These are phyloP conservation scores for Areca catechu DNA, from an alignment of 176 grass and related monocot species.

Conservation along the genomic window DNA sequence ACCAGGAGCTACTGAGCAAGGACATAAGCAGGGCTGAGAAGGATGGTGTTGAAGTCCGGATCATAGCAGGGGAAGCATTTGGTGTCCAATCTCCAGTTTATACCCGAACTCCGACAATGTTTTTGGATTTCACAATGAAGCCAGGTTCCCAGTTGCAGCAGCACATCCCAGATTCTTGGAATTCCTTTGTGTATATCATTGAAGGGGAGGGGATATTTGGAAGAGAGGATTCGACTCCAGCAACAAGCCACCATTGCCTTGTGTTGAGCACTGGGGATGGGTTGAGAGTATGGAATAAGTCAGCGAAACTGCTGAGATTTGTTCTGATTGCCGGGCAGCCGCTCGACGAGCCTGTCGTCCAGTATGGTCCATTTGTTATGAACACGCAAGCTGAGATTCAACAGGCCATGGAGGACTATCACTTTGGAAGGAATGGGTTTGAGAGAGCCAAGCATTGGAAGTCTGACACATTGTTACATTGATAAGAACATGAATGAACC, in stretches of 20 bases:
- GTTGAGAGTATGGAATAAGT: slow-evolving; percentile 55
- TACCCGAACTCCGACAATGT: slow-evolving; percentile 68
- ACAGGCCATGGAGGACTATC: slow-evolving; percentile 69
- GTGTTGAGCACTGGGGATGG: slow-evolving; percentile 59
- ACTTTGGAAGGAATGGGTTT: slow-evolving; percentile 52
- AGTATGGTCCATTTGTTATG: slow-evolving; percentile 80
- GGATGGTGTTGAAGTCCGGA: slow-evolving; percentile 53
- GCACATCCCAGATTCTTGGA: slow-evolving; percentile 52
- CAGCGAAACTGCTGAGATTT: slow-evolving; percentile 36
- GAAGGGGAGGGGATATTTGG: slow-evolving; percentile 75
- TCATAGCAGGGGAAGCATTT: slow-evolving; percentile 81
- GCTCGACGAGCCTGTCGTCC: slow-evolving; percentile 47
- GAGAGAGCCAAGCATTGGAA: slow-evolving; percentile 34
- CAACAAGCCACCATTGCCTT: slow-evolving; percentile 43
- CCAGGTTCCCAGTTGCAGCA: slow-evolving; percentile 49
- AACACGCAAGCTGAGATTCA: slow-evolving; percentile 60
- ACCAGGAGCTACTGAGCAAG: slow-evolving; percentile 78
- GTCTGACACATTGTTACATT: too few relatives aligned
- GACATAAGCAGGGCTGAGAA: slow-evolving; percentile 52
- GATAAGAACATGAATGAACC: too few relatives aligned
- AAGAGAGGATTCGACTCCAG: neutral
- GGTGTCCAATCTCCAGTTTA: slow-evolving; percentile 72
- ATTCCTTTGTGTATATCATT: slow-evolving; percentile 70
- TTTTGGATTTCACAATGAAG: slow-evolving; percentile 70
- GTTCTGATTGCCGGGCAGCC: slow-evolving; percentile 54